Evolutionary conservation across 306 rosid species (phyloP), one percentile per base, ranked within the genome.

Genomic region (Mimosa bimucronata): DNA sequence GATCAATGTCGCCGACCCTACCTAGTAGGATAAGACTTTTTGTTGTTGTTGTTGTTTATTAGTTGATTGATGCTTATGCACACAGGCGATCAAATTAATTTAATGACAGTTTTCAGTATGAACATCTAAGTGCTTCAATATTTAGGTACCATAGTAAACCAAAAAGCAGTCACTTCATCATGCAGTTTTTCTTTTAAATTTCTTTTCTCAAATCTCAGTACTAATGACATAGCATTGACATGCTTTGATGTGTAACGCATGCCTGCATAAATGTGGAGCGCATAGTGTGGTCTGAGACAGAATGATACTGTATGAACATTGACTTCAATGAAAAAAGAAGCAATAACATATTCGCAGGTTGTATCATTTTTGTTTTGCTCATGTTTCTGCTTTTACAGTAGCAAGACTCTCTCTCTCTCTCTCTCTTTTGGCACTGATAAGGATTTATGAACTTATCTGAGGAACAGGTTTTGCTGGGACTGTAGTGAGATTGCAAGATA

Each of bases 401-500:
- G 57, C 28, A 61, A 40, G 58, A 52, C 40, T 37, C 7, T 26
- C 1, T 7, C 3, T 37, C 7, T 26, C 1, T 7, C 3, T 61
- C 41, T 42, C 3, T 42, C 2, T 55, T 21, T 9, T n/a, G 71
- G 57, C 16, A 60, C 67, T 66, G 65, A 77, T 0, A 21, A 3
- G 75, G 55, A 31, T 42, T 16, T 74, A 34, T 37, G 10, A 18
- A 42, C 57, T 9, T 10, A 16, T 16, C 26, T 74, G 45, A 60
- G 81, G 53, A 66, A 42, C 87, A 88, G 89, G 92, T 79, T 55
- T 77, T 65, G 85, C 72, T 30, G 88, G 66, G 70, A 62, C 85
- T 28, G 46, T 83, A 6, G 83, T 85, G 9, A 82, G 76, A 70
- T 61, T 88, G 87, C 85, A 91, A 83, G 97, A 89, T 71, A 86